These are phyloP conservation scores for Aspergillus wentii DNA, from an alignment of 495 filamentous ascomycete genomes.

Conservation along the genomic window DNA sequence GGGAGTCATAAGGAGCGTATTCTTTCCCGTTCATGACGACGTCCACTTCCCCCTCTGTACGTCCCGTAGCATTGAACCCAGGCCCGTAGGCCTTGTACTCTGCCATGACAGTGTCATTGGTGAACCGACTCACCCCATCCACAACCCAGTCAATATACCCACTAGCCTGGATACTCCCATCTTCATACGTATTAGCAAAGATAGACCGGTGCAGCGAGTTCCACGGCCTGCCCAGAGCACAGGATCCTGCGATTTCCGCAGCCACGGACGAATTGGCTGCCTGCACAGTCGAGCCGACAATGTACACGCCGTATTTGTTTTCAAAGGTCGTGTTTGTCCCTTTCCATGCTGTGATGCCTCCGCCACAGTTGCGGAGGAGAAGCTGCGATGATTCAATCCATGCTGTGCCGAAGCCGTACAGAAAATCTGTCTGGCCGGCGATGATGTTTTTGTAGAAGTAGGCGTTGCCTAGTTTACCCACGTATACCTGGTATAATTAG, in stretches of 20 bases:
- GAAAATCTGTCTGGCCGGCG: conserved; percentile 58
- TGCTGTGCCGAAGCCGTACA: conserved; percentile 51
- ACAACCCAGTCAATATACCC: conserved; percentile 54
- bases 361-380: conserved; percentile 50
- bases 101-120: conserved; percentile 48
- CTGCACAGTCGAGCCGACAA: conserved; percentile 42
- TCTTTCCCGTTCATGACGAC: conserved; percentile 33
- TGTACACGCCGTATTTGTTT: conserved; percentile 61
- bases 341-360: conserved; percentile 64
- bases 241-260: conserved; percentile 38
- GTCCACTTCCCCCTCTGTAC: conserved; percentile 35
- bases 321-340: conserved; percentile 57
- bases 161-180: conserved; percentile 41
- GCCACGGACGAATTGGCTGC: conserved; percentile 49
- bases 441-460: conserved; percentile 51
- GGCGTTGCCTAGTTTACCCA: conserved; percentile 56
- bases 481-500: conserved; percentile 44
- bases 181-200: conserved; percentile 48
- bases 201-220: conserved; percentile 50
- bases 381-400: conserved; percentile 41
- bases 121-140: conserved; percentile 29
- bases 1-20: conserved; percentile 40
- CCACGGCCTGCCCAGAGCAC: conserved; percentile 56
- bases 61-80: conserved; percentile 47
- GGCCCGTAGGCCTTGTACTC: conserved; percentile 51